phyloP scores from a whole-genome alignment of 176 grass and related monocot species.

The Canna indica region DNA sequence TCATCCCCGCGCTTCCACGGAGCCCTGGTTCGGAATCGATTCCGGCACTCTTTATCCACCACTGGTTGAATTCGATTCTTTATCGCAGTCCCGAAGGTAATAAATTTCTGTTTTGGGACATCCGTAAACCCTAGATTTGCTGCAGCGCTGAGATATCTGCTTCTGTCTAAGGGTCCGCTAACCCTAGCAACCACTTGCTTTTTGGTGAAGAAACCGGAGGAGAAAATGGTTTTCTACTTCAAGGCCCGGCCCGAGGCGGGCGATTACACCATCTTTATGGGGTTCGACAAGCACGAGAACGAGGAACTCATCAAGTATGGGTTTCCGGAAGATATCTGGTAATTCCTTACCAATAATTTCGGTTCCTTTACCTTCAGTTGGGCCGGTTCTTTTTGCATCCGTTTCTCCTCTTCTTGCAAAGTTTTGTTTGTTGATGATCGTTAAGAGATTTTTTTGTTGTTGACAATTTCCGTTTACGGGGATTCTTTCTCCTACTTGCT shows the following conservation, averaged over 20 bases:
- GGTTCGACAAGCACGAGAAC: constrained; percentile 89
- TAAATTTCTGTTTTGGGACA: not conserved
- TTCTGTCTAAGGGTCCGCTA: not conserved
- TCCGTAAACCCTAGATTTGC: not conserved
- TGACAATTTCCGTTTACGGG: not conserved
- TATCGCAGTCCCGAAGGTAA: not conserved
- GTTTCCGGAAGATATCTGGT: constrained; percentile 90
- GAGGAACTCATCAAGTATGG: constrained; percentile 97
- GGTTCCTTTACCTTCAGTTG: not conserved
- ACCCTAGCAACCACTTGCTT: not conserved
- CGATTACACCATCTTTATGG: constrained; percentile 94
- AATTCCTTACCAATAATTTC: not conserved
- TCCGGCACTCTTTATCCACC: not conserved
- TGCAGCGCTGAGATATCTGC: not conserved
- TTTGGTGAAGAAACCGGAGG: not conserved
- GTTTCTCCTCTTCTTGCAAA: not conserved
- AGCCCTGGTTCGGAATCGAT: not conserved
- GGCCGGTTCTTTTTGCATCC: not conserved
- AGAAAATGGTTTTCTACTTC: constrained; percentile 75
- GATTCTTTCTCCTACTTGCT: not conserved
- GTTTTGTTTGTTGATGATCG: not conserved
- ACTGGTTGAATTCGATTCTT: not conserved
- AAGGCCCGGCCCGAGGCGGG: constrained; percentile 71
- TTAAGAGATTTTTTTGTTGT: not conserved
- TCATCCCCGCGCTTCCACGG: not conserved